Base-by-base conservation (phyloP, 148 eudicot species). In the Linanthus parryae region DNA sequence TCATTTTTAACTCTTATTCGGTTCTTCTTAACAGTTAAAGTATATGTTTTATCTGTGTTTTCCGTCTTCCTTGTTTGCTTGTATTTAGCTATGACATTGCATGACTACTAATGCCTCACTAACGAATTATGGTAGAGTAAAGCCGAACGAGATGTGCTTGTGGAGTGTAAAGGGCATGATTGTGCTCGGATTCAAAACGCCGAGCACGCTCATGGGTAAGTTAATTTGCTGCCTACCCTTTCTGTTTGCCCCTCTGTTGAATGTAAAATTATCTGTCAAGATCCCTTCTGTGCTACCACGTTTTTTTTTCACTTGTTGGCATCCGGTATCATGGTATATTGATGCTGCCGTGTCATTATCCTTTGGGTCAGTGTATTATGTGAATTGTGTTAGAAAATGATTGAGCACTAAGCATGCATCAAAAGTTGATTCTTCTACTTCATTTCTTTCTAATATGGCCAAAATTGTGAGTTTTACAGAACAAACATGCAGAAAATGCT, bases 91-190 rank as follows among this genome's bases (percentile, higher is more conserved):
- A n/a, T n/a, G n/a, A n/a, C n/a, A n/a, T n/a, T n/a, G n/a, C n/a
- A n/a, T n/a, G n/a, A n/a, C n/a, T n/a, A n/a, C n/a, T n/a, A n/a
- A n/a, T n/a, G n/a, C n/a, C n/a, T n/a, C n/a, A n/a, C n/a, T n/a
- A n/a, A n/a, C n/a, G n/a, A n/a, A n/a, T 24, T 16, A 13, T 40
- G 12, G 60, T 68, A 91, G 98, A 75, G 79, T 24, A 77, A 71
- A 33, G 77, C 33, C 74, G 90, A 87, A 61, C 75, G 67, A 21
- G 59, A 68, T 48, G 78, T 92, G 62, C 78, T 92, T 39, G 96
- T 92, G 59, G 98, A 92, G 57, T 79, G 98, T 70, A 87, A 70
- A 84, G 98, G 98, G 51, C 98, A 92, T 67, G 98, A 92, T 79
- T 96, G 96, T 54, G 90, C 98, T 53, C 83, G 95, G 52, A 79